A percentile compares a stretch with the other conserved stretches of the same genome.
phyloP scores from a whole-genome alignment of 768 basidiomycete genomes.

The Psilocybe tampanensis region DNA sequence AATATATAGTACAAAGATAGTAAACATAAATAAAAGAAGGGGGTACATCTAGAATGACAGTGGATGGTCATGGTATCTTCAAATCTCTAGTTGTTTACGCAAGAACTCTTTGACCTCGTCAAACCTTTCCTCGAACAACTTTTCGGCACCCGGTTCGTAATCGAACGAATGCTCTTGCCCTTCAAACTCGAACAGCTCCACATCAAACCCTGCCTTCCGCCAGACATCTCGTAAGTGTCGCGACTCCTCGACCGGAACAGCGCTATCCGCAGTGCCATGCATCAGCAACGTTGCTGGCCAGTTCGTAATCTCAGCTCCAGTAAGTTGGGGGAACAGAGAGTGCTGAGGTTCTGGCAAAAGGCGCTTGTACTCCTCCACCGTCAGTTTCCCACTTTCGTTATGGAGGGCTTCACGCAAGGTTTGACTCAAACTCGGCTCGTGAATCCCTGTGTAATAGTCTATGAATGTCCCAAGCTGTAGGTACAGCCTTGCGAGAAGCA shows the following conservation, averaged over 20 bases:
- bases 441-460: constrained; percentile 61
- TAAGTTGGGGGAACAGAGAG: constrained; percentile 50
- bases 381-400: background rate
- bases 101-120: constrained; percentile 42
- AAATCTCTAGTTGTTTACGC: constrained; percentile 10
- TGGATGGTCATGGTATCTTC: too few relatives aligned
- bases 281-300: constrained; percentile 54
- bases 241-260: constrained; percentile 46
- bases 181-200: constrained; percentile 37
- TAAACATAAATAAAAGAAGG: too few relatives aligned
- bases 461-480: constrained; percentile 61
- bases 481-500: constrained; percentile 56
- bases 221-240: constrained; percentile 36
- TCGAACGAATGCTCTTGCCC: constrained; percentile 61
- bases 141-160: constrained; percentile 46
- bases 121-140: constrained; percentile 26
- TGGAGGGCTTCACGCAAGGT: constrained; percentile 33
- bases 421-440: constrained; percentile 48
- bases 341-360: constrained; percentile 37
- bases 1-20: too few relatives aligned
- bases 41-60: too few relatives aligned
- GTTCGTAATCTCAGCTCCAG: constrained; percentile 23
- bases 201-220: constrained; percentile 34
- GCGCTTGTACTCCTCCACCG: constrained; percentile 7
- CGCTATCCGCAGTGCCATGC: constrained; percentile 53